Conservation (phyloP, 768 basidiomycete species). For the Mycena rosella region DNA sequence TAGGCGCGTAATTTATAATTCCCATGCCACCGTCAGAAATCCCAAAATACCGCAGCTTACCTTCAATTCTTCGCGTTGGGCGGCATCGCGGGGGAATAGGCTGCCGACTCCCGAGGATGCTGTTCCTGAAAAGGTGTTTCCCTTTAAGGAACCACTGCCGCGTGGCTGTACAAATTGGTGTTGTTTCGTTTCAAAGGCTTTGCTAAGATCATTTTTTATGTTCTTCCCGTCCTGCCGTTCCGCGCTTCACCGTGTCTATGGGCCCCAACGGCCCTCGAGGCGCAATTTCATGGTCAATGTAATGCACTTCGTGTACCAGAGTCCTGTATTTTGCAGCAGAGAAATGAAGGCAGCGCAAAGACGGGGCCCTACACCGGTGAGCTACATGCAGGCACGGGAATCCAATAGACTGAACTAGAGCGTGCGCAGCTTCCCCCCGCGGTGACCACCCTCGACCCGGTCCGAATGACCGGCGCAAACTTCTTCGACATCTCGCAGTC, state of each 20-base stretch:
- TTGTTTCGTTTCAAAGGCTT: not conserved
- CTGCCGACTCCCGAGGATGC: too few species aligned
- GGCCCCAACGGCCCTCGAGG: not conserved
- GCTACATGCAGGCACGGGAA: not conserved
- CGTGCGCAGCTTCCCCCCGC: constrained; percentile 9
- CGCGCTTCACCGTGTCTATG: not conserved
- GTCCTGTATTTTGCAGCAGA: not conserved
- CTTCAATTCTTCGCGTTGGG: too few species aligned
- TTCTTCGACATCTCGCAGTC: constrained; percentile 15
- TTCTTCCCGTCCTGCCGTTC: not conserved
- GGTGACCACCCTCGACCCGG: constrained; percentile 25
- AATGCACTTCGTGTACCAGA: not conserved
- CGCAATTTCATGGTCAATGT: not conserved
- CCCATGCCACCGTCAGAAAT: too few species aligned
- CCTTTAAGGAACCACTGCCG: too few species aligned
- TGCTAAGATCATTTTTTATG: not conserved
- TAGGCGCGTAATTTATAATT: too few species aligned
- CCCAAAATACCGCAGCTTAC: too few species aligned
- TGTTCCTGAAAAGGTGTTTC: too few species aligned
- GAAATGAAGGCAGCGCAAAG: too few species aligned
- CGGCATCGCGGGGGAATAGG: too few species aligned
- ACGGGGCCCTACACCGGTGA: not conserved
- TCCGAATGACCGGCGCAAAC: not conserved
- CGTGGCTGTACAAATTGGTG: not conserved
- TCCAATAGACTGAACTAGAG: not conserved